phyloP scores from a whole-genome alignment of 2,329 filamentous ascomycete genomes.

The Aureobasidium sp. region DNA sequence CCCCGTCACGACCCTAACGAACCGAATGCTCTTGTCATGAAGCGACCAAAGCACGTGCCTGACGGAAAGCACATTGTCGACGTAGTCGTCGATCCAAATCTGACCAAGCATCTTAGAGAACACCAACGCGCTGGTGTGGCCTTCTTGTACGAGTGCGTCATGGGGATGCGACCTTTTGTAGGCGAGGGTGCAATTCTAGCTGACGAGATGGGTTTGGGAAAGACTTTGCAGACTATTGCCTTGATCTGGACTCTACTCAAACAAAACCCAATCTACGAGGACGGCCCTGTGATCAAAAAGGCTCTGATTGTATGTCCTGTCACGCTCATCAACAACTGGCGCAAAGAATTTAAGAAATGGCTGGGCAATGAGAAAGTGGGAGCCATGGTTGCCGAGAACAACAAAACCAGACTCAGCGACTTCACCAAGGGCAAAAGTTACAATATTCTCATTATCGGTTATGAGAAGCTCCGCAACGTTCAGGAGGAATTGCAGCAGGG shows the following conservation, averaged over 20 bases:
- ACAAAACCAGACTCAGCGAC: constrained; percentile 55
- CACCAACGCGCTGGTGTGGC: constrained; percentile 64
- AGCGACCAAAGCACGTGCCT: constrained; percentile 48
- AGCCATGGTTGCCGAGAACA: constrained; percentile 58
- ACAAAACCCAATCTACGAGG: constrained; percentile 59
- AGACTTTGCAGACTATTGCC: constrained; percentile 66
- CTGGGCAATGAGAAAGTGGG: constrained; percentile 63
- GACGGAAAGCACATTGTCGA: constrained; percentile 62
- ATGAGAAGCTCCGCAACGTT: constrained; percentile 61
- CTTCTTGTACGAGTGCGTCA: constrained; percentile 69
- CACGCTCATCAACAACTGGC: constrained; percentile 66
- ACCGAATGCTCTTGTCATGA: constrained; percentile 60
- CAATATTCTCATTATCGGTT: constrained; percentile 66
- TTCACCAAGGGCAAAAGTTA: constrained; percentile 64
- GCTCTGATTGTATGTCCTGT: constrained; percentile 68
- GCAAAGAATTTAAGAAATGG: constrained; percentile 67
- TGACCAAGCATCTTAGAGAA: constrained; percentile 55
- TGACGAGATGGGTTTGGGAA: constrained; percentile 70
- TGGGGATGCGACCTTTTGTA: constrained; percentile 61
- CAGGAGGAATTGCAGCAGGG: constrained; percentile 59
- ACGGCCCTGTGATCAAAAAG: constrained; percentile 57
- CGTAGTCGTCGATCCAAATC: constrained; percentile 63
- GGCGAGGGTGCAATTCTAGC: constrained; percentile 65
- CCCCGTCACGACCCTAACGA: constrained; percentile 60
- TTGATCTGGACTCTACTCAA: constrained; percentile 66